A percentile compares a stretch with the other conserved stretches of the same genome.
Conservation (phyloP, 495 filamentous ascomycete genomes). For the Daldinia loculata region DNA sequence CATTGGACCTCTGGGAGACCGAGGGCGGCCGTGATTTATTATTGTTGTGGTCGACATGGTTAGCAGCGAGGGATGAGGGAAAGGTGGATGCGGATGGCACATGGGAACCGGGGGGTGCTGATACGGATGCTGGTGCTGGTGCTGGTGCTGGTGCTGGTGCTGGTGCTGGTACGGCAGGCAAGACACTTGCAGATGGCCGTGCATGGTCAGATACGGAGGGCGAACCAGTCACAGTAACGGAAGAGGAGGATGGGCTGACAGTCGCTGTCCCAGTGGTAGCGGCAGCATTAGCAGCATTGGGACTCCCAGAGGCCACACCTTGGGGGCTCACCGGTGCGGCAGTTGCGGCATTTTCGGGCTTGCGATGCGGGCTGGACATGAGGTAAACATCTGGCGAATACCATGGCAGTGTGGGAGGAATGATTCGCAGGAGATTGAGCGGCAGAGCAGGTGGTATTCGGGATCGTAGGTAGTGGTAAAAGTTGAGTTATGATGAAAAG, state of each 20-base stretch:
- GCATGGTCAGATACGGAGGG: slow-evolving; percentile 41
- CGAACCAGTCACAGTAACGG: slow-evolving; percentile 40
- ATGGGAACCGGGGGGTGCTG: slow-evolving; percentile 40
- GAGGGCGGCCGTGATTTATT: slow-evolving; percentile 57
- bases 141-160: slow-evolving; percentile 13
- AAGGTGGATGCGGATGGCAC: slow-evolving; percentile 40
- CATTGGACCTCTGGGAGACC: slow-evolving; percentile 51
- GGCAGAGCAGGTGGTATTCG: slow-evolving; percentile 34
- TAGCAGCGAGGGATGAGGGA: slow-evolving; percentile 38
- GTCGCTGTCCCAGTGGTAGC: slow-evolving; percentile 41
- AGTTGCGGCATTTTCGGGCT: slow-evolving; percentile 60
- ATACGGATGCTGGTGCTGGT: slow-evolving; percentile 30
- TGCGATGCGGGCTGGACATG: slow-evolving; percentile 58
- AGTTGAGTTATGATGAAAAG: slow-evolving; percentile 43
- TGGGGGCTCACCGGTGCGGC: slow-evolving; percentile 58
- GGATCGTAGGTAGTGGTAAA: slow-evolving; percentile 13
- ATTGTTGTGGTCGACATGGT: slow-evolving; percentile 53
- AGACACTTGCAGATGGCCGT: slow-evolving; percentile 38
- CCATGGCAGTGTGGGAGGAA: slow-evolving; percentile 48
- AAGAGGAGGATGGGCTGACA: slow-evolving; percentile 41
- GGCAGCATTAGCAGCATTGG: slow-evolving; percentile 35
- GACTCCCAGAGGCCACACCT: slow-evolving; percentile 40
- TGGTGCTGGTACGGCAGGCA: slow-evolving; percentile 43
- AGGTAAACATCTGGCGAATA: slow-evolving; percentile 58
- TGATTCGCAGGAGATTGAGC: slow-evolving; percentile 35